These are phyloP conservation scores for Fusarium devonianum DNA, from an alignment of 2,329 filamentous ascomycete species.

Conservation along the genomic window DNA sequence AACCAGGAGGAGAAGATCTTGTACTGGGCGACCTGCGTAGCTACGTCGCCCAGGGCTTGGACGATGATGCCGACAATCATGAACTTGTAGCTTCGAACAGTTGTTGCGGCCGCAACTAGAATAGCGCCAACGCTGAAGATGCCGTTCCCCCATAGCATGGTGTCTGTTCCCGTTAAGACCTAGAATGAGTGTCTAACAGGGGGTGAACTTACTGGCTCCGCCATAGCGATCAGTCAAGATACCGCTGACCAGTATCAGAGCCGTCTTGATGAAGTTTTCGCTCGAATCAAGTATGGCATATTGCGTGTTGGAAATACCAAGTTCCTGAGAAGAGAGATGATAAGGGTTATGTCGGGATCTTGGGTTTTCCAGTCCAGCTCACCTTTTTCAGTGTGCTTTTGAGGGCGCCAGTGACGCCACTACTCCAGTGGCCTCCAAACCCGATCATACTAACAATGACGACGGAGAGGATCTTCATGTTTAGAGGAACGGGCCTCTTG, in stretches of 20 bases:
- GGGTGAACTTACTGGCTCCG: slow-evolving; percentile 55
- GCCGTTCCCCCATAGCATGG: slow-evolving; percentile 68
- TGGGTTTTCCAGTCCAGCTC: not conserved
- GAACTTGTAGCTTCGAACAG: slow-evolving; percentile 63
- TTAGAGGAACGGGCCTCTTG: slow-evolving; percentile 39
- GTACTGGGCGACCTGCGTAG: slow-evolving; percentile 70
- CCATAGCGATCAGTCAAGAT: slow-evolving; percentile 65
- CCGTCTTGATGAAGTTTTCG: slow-evolving; percentile 67
- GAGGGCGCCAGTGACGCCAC: slow-evolving; percentile 66
- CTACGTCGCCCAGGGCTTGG: slow-evolving; percentile 66
- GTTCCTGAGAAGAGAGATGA: slow-evolving; percentile 45
- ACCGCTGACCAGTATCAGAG: slow-evolving; percentile 62
- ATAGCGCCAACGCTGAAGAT: slow-evolving; percentile 66
- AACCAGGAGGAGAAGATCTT: slow-evolving; percentile 73
- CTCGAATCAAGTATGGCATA: slow-evolving; percentile 66
- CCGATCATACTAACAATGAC: slow-evolving; percentile 61
- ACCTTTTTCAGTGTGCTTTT: slow-evolving; percentile 67
- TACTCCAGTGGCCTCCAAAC: slow-evolving; percentile 67
- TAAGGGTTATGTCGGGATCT: fast-evolving
- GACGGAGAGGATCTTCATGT: slow-evolving; percentile 50
- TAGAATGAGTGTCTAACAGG: no score
- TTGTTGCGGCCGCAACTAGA: slow-evolving; percentile 64
- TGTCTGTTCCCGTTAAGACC: slow-evolving; percentile 41
- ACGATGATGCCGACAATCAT: slow-evolving; percentile 66
- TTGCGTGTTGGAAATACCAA: slow-evolving; percentile 66